A percentile compares a stretch with the other conserved stretches of the same genome.
These are phyloP conservation scores for Lodderomyces metapsilosis DNA, from an alignment of 1,139 yeast genomes.

Conservation along the genomic window DNA sequence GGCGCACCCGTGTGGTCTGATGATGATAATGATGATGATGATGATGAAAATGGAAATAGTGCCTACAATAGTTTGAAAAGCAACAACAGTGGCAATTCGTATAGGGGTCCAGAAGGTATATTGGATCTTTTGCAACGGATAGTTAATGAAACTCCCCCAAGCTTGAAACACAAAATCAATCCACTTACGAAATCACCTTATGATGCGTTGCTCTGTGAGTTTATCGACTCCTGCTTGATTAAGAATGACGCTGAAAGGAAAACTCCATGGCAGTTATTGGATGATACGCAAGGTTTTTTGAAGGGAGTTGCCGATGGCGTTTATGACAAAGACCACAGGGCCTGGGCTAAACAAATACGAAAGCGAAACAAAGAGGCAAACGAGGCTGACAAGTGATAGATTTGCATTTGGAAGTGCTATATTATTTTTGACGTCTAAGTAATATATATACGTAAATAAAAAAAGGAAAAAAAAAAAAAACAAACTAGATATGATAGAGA, in stretches of 20 bases:
- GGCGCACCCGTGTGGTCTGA: slow-evolving; percentile 59
- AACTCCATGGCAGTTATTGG: slow-evolving; percentile 57
- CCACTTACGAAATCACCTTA: slow-evolving; percentile 25
- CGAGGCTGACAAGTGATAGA: slow-evolving; percentile 4
- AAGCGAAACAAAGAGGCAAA: slow-evolving; percentile 16
- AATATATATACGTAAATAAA: background rate
- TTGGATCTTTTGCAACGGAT: slow-evolving; percentile 86
- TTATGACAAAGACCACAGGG: slow-evolving; percentile 43
- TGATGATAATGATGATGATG: slow-evolving; percentile 22
- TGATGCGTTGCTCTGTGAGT: slow-evolving; percentile 51
- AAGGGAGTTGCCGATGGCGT: slow-evolving; percentile 38
- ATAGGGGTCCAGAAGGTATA: slow-evolving; percentile 73
- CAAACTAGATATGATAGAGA: background rate
- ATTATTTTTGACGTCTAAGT: background rate
- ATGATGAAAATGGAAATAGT: slow-evolving; percentile 15
- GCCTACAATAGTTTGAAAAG: slow-evolving; percentile 2
- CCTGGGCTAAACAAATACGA: slow-evolving; percentile 51
- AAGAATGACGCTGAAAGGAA: slow-evolving; percentile 65
- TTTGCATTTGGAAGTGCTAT: background rate
- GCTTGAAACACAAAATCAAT: slow-evolving; percentile 37
- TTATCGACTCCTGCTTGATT: slow-evolving; percentile 66
- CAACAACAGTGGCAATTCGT: slow-evolving; percentile 4
- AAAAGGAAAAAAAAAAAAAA: background rate
- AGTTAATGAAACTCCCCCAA: slow-evolving; percentile 90
- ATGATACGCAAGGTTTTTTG: slow-evolving; percentile 42